Percentiles rank a stretch among this genome's conserved stretches.
Evolutionary conservation across 2,329 filamentous ascomycete species (phyloP).

Genomic region (Fusarium domesticum): DNA sequence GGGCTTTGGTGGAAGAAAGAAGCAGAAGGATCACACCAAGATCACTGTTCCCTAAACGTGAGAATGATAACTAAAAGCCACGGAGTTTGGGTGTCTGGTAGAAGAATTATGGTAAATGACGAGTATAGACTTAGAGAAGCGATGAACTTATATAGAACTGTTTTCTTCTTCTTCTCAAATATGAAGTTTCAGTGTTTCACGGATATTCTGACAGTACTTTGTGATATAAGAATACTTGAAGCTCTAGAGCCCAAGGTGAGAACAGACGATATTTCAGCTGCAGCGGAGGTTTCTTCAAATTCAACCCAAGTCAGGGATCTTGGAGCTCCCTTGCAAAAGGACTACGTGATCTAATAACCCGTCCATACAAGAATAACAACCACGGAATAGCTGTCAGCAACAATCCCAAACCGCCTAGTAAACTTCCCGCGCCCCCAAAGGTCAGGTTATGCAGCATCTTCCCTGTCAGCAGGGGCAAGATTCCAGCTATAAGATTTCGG

Average conservation of each 20-base stretch:
- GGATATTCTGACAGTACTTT: too few relatives aligned
- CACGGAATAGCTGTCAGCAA: constrained; percentile 65
- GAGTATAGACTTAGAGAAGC: too few relatives aligned
- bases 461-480: constrained; percentile 80
- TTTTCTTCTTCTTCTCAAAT: too few relatives aligned
- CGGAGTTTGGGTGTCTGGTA: neutral
- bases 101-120: too few relatives aligned
- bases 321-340: constrained; percentile 49
- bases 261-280: too few relatives aligned
- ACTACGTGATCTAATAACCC: constrained; percentile 58
- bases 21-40: neutral
- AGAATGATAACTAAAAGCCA: neutral
- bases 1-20: constrained; percentile 44
- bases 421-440: constrained; percentile 58
- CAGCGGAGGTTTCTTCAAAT: too few relatives aligned
- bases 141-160: too few relatives aligned
- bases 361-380: constrained; percentile 63
- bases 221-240: too few relatives aligned
- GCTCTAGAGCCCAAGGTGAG: too few relatives aligned
- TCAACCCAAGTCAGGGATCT: too few relatives aligned
- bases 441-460: constrained; percentile 60
- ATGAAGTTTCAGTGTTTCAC: too few relatives aligned
- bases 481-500: constrained; percentile 75
- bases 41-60: neutral
- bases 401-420: constrained; percentile 58